Evolutionary conservation across 2,329 filamentous ascomycete species (phyloP).

Genomic region (Saccharata proteae): DNA sequence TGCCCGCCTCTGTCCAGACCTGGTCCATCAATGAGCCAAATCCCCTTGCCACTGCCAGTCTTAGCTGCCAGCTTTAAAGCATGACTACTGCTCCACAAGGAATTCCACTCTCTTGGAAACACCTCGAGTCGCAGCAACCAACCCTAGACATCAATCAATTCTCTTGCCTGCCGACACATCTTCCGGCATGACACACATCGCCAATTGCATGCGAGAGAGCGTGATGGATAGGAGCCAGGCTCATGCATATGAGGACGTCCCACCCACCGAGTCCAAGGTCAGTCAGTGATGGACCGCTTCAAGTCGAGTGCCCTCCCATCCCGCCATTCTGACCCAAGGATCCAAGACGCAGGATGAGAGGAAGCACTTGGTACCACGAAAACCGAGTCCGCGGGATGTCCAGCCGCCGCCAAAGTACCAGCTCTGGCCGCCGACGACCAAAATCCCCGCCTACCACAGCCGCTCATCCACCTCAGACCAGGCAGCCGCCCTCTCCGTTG

Average conservation of each 20-base stretch:
- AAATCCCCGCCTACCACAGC: background rate
- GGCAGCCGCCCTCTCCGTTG: conserved; percentile 23
- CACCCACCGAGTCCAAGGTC: conserved; percentile 1
- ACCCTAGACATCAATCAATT: no score
- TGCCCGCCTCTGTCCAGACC: no score
- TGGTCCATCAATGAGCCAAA: no score
- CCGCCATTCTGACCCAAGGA: conserved; percentile 21
- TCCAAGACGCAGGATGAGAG: conserved; percentile 17
- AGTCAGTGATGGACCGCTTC: conserved; percentile 2
- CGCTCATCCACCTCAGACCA: conserved; percentile 15
- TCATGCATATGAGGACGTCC: conserved; percentile 20
- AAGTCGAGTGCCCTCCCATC: conserved; percentile 8
- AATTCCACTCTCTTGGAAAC: no score
- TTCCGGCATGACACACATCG: conserved; percentile 34
- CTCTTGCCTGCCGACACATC: no score
- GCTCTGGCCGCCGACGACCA: conserved; percentile 19
- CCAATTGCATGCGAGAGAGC: conserved; percentile 27
- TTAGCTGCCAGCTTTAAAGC: no score
- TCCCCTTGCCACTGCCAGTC: no score
- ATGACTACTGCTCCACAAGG: no score
- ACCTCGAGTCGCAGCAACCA: no score
- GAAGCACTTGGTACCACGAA: no score
- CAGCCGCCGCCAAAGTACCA: conserved; percentile 19
- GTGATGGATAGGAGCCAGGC: conserved; percentile 18
- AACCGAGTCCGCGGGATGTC: conserved; percentile 1